These are phyloP conservation scores for Colletotrichum sp. DNA, from an alignment of 2,329 filamentous ascomycete genomes.

Conservation along the genomic window DNA sequence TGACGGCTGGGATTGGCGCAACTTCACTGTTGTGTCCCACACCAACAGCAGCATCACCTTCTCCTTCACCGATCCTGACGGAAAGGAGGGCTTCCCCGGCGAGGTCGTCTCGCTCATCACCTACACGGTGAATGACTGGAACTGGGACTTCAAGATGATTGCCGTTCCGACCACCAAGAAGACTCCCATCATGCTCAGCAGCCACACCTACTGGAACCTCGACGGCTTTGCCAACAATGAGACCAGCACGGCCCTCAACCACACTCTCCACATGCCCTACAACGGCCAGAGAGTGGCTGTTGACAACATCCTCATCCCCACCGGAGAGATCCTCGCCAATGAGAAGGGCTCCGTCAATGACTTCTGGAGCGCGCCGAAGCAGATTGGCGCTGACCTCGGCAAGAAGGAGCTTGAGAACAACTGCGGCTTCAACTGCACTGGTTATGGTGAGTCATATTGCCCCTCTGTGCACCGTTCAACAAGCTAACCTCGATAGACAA, in stretches of 20 bases:
- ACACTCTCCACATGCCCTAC: conserved; percentile 76
- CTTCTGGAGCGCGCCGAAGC: conserved; percentile 83
- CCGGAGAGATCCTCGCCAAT: conserved; percentile 76
- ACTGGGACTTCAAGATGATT: conserved; percentile 77
- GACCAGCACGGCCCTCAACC: conserved; percentile 69
- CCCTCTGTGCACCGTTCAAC: not conserved
- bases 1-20: conserved; percentile 78
- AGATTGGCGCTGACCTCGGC: conserved; percentile 73
- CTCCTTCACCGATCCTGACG: conserved; percentile 73
- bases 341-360: conserved; percentile 72
- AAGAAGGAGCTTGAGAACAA: conserved; percentile 69
- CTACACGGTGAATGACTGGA: conserved; percentile 69
- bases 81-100: conserved; percentile 79
- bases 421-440: conserved; percentile 82
- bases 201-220: conserved; percentile 81
- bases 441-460: conserved; percentile 68
- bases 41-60: conserved; percentile 75
- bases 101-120: conserved; percentile 77
- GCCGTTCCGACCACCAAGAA: conserved; percentile 74
- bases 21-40: conserved; percentile 77
- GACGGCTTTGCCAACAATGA: conserved; percentile 79
- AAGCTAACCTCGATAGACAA: conserved; percentile 52
- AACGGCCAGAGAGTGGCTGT: conserved; percentile 71
- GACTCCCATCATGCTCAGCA: conserved; percentile 83
- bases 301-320: conserved; percentile 77